A percentile compares a stretch with the other conserved stretches of the same genome.
Conservation (phyloP, 306 rosid species). For the Acacia melanoxylon region DNA sequence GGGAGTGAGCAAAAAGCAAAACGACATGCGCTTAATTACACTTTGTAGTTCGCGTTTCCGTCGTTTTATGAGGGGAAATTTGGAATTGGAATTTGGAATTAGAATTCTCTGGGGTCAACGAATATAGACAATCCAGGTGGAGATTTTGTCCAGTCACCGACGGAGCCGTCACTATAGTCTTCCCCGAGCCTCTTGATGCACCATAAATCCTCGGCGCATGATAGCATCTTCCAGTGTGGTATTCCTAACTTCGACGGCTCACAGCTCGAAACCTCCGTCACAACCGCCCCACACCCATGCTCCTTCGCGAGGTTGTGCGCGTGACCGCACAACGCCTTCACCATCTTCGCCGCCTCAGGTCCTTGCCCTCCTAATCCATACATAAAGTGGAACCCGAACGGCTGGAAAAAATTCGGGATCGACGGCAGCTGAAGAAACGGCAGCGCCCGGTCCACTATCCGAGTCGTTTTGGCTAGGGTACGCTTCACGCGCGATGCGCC, state of each 20-base stretch:
- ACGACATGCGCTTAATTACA: not conserved
- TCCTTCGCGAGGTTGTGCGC: constrained; percentile 83
- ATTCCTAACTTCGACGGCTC: constrained; percentile 67
- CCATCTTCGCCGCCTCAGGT: constrained; percentile 47
- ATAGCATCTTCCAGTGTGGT: constrained; percentile 86
- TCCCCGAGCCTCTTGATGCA: constrained; percentile 82
- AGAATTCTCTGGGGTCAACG: constrained; percentile 91
- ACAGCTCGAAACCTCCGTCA: constrained; percentile 66
- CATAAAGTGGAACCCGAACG: constrained; percentile 78
- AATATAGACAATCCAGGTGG: constrained; percentile 81
- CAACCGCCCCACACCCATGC: constrained; percentile 71
- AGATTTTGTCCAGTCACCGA: constrained; percentile 98
- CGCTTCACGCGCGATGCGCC: constrained; percentile 77
- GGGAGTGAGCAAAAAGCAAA: too few species aligned
- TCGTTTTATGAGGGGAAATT: not conserved
- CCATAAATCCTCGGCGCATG: constrained; percentile 86
- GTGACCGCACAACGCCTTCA: constrained; percentile 59
- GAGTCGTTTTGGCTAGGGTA: constrained; percentile 60
- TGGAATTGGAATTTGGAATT: not conserved
- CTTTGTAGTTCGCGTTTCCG: not conserved
- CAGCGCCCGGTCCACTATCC: constrained; percentile 61
- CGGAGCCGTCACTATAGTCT: constrained; percentile 88
- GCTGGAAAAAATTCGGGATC: constrained; percentile 65
- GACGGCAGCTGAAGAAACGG: constrained; percentile 78
- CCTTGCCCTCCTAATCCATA: constrained; percentile 90